These are phyloP conservation scores for Solanum pimpinellifolium DNA, from an alignment of 257 asterid species.

Conservation along the genomic window DNA sequence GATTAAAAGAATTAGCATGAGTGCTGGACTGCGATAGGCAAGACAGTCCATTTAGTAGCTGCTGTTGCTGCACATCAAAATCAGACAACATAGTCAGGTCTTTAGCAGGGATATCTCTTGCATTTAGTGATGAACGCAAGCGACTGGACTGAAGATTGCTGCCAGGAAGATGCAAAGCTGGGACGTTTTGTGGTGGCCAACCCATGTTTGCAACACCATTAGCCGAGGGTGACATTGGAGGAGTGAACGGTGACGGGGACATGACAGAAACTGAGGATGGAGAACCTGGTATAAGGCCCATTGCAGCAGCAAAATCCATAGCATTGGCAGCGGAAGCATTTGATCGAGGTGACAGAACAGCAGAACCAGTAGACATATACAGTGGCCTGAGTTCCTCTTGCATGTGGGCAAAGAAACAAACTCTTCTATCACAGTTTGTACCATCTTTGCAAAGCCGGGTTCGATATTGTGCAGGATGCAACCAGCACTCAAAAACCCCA, in stretches of 20 bases:
- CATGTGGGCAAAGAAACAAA: constrained; percentile 10
- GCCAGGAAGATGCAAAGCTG: constrained; percentile 64
- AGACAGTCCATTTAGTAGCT: constrained; percentile 36
- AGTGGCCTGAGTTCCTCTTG: constrained; percentile 30
- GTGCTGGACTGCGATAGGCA: constrained; percentile 16
- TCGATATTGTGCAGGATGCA: constrained; percentile 10
- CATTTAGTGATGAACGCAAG: constrained; percentile 62
- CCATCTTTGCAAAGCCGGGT: constrained; percentile 12
- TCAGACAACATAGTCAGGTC: constrained; percentile 34
- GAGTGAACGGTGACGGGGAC: constrained; percentile 55
- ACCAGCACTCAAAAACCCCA: constrained; percentile 11
- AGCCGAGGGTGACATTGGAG: constrained; percentile 72
- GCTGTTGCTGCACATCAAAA: constrained; percentile 41
- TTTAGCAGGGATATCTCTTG: constrained; percentile 47
- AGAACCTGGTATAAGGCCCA: constrained; percentile 57
- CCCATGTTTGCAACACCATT: constrained; percentile 41
- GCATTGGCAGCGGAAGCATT: constrained; percentile 29
- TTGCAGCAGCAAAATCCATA: constrained; percentile 51
- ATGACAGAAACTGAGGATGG: constrained; percentile 44
- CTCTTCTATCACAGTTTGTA: not conserved
- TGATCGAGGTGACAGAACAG: constrained; percentile 65
- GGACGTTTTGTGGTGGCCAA: constrained; percentile 64
- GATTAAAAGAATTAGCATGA: constrained; percentile 27
- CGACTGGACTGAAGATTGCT: constrained; percentile 71
- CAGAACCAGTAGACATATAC: constrained; percentile 69